Base-by-base conservation (phyloP, 2,329 filamentous ascomycete genomes). In the Trichothecium roseum region DNA sequence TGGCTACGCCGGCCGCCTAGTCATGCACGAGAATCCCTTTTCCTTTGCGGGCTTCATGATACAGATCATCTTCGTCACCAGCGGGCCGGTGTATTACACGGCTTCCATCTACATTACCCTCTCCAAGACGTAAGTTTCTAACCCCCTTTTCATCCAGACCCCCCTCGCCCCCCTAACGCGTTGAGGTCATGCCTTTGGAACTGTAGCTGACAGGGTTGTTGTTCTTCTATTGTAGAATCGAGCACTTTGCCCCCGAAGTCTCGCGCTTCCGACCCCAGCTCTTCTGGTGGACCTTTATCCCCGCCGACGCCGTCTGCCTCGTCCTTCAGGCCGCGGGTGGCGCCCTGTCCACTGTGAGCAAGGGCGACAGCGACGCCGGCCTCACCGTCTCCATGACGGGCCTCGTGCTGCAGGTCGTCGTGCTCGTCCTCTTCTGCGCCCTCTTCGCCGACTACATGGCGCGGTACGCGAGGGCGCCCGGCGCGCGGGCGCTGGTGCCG, bases 31-130 rank as follows among this genome's bases (percentile, higher is more conserved):
- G 13, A 72, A 81, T 37, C 72, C 74, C 0, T 81, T 74, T 45
- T 57, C 47, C 17, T 68, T 78, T 49, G 45, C 51, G 1, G 74
- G 68, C 0, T 83, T 83, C 48, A 63, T 81, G 44, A 65, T 81
- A 5, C 74, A 82, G 51, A 78, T 80, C 42, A 50, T 45, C 52
- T 60, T 48, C 36, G 49, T 60, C 17, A 78, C 72, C 0, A 46
- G 39, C 5, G 57, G 51, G 0, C 57, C 57, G 8, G 56, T 60
- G 0, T 60, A 52, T 15, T 60, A 76, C 63, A 42, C 72, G 7
- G 77, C 76, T 1, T 72, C 73, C 22, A 73, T 82, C 36, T 83
- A 83, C 47, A 66, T 82, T 18, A 78, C 73, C 10, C 60, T 80
- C 4, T 53, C 55, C 27, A 59, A 56, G 42, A 53, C 50, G 57